Conservation (phyloP, 257 asterid species). For the Solanum habrochaites region DNA sequence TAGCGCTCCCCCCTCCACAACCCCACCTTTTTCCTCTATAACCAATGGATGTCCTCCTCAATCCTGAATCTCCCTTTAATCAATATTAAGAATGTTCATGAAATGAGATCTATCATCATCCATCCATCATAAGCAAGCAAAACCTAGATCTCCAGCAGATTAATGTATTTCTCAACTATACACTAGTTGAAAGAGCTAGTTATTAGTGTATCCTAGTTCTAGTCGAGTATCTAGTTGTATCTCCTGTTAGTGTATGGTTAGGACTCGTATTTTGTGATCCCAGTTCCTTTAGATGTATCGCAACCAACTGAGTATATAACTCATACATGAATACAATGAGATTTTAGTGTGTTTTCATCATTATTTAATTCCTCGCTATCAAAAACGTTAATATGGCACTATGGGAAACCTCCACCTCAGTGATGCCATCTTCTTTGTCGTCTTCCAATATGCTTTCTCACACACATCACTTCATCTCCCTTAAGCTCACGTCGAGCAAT, state of each 20-base stretch:
- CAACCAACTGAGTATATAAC: background rate
- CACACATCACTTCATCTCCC: background rate
- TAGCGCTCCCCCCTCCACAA: background rate
- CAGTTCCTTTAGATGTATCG: background rate
- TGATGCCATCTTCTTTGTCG: background rate
- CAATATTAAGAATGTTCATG: background rate
- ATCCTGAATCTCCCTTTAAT: background rate
- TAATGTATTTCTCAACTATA: background rate
- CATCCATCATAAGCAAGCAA: background rate
- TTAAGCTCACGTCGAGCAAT: background rate
- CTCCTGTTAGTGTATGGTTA: background rate
- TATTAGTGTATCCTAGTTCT: background rate
- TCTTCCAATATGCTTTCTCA: background rate
- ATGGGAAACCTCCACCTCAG: background rate
- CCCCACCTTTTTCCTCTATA: background rate
- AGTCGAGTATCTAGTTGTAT: background rate
- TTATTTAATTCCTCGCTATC: background rate
- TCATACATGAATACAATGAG: background rate
- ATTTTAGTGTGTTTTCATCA: background rate
- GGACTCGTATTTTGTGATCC: background rate
- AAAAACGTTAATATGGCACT: background rate
- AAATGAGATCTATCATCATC: background rate
- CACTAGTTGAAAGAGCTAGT: background rate
- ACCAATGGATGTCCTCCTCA: background rate
- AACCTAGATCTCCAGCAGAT: background rate